phyloP scores from a whole-genome alignment of 805 yeast species.

The Cyberlindnera maritima region DNA sequence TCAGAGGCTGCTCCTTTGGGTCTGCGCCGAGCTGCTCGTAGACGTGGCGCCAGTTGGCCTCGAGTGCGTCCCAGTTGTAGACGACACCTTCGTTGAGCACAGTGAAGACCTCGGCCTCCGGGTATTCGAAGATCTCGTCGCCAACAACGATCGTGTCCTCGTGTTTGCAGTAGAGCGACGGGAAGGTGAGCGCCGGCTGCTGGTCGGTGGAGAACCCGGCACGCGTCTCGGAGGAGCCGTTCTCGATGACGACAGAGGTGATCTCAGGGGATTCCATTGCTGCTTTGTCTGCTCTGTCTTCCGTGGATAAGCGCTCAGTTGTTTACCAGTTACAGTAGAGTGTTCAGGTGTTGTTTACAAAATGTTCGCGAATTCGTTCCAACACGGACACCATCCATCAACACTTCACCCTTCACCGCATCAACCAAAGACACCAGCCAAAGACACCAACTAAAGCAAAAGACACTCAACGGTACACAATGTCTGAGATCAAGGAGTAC shows the following conservation, averaged over 20 bases:
- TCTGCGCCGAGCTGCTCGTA: constrained; percentile 50
- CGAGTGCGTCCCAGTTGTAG: constrained; percentile 71
- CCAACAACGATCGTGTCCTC: constrained; percentile 37
- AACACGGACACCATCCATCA: too few relatives aligned
- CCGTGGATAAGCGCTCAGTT: too few relatives aligned
- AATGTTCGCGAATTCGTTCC: neutral
- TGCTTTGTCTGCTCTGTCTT: too few relatives aligned
- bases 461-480: too few relatives aligned
- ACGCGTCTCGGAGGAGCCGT: constrained; percentile 59
- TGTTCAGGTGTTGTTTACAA: too few relatives aligned
- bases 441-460: neutral
- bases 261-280: constrained; percentile 25
- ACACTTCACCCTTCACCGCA: too few relatives aligned
- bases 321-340: too few relatives aligned
- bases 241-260: constrained; percentile 69
- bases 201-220: constrained; percentile 72
- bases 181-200: constrained; percentile 55
- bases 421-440: neutral
- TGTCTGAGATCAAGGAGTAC: constrained; percentile 44
- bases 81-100: constrained; percentile 60
- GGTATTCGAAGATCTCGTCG: constrained; percentile 40
- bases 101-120: constrained; percentile 42
- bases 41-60: constrained; percentile 65
- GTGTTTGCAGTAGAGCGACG: constrained; percentile 49
- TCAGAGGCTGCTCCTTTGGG: constrained; percentile 63